phyloP scores from a whole-genome alignment of 2,329 filamentous ascomycete genomes.

The Harringtonia lauricola region DNA sequence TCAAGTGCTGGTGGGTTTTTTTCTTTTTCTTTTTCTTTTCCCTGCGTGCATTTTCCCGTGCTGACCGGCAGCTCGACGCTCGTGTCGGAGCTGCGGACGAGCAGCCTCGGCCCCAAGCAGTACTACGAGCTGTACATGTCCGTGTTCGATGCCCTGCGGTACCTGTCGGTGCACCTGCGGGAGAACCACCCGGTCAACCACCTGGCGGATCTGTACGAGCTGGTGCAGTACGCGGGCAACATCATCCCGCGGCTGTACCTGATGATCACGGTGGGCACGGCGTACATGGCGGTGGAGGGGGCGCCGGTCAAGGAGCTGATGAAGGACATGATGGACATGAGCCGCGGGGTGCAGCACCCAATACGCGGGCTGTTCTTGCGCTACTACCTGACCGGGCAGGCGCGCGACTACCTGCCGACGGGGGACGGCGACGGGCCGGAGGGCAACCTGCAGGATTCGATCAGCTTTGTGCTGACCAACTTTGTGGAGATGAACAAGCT shows the following conservation, averaged over 20 bases:
- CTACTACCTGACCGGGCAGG: conserved; percentile 94
- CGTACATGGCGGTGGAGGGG: conserved; percentile 98
- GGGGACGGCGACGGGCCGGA: conserved; percentile 83
- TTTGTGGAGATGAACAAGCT: conserved; percentile 99
- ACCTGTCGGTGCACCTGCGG: conserved; percentile 90
- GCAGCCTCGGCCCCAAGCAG: conserved; percentile 95
- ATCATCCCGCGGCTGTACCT: conserved; percentile 93
- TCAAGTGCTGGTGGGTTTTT: conserved; percentile 82
- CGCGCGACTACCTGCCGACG: conserved; percentile 74
- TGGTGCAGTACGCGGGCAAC: conserved; percentile 92
- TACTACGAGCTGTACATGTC: conserved; percentile 99
- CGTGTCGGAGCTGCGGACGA: conserved; percentile 95
- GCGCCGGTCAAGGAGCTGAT: conserved; percentile 99
- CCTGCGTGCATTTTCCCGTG: background rate
- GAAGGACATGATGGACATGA: conserved; percentile 99
- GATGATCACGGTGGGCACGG: conserved; percentile 98
- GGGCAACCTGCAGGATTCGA: conserved; percentile 91
- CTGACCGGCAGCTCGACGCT: conserved; percentile 65
- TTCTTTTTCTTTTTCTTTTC: conserved; percentile 18
- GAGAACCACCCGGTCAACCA: conserved; percentile 98
- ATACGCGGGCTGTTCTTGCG: conserved; percentile 89
- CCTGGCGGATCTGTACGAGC: conserved; percentile 92
- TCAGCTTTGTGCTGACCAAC: conserved; percentile 95
- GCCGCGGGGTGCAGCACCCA: conserved; percentile 90
- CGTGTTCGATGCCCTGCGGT: conserved; percentile 93